Conservation (phyloP, 2,329 filamentous ascomycete species). For the Talaromyces sp. region DNA sequence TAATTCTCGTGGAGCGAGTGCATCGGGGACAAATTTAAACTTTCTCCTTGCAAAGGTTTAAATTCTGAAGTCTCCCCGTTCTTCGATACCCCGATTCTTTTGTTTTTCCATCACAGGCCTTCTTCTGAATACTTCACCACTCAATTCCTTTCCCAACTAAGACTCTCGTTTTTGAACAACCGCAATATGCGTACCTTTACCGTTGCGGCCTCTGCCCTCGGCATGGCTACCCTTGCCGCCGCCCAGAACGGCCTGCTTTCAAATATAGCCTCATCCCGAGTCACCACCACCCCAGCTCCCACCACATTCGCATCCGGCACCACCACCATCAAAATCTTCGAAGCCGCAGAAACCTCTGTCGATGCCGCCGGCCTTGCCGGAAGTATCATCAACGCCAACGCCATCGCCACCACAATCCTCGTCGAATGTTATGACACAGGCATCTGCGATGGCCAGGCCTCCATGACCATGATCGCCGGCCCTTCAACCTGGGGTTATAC, state of each 20-base stretch:
- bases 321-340: slow-evolving; percentile 3
- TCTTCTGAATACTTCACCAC: neutral
- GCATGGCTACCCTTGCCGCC: neutral
- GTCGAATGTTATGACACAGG: neutral
- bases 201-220: neutral
- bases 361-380: neutral
- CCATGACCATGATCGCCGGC: neutral
- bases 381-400: neutral
- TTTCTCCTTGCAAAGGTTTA: neutral
- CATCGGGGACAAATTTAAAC: neutral
- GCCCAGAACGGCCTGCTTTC: neutral
- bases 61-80: neutral
- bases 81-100: neutral
- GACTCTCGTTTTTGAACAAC: neutral
- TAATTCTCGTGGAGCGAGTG: neutral
- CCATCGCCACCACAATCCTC: neutral
- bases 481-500: neutral
- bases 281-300: neutral
- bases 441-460: neutral
- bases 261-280: neutral
- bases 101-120: neutral
- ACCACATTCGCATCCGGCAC: slow-evolving; percentile 8
- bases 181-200: neutral
- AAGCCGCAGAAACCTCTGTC: neutral
- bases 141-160: neutral